Conservation (phyloP, 495 filamentous ascomycete species). For the Aspergillus sclerotioniger region DNA sequence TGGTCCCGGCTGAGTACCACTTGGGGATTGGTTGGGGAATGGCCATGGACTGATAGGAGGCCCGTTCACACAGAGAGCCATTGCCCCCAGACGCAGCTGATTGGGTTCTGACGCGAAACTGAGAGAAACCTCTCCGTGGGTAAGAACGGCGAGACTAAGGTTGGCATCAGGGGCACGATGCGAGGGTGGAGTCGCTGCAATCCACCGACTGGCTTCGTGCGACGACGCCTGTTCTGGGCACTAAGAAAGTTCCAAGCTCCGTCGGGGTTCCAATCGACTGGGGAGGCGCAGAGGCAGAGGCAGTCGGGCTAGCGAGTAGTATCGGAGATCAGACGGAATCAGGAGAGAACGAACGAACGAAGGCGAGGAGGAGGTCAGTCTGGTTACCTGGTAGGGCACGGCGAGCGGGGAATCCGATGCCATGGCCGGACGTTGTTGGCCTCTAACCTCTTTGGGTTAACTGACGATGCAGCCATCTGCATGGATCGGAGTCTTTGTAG, state of each 20-base stretch:
- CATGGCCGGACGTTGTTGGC: background rate
- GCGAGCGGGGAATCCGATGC: background rate
- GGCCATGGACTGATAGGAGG: constrained; percentile 7
- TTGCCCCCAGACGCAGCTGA: constrained; percentile 12
- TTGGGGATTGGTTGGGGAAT: constrained; percentile 3
- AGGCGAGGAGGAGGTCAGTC: background rate
- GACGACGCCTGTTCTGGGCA: background rate
- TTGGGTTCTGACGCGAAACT: constrained; percentile 11
- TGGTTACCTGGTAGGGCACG: background rate
- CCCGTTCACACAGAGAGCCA: constrained; percentile 18
- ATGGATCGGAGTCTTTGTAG: background rate
- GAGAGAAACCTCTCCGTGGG: background rate
- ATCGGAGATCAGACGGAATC: background rate
- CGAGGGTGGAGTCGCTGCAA: background rate
- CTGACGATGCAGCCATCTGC: background rate
- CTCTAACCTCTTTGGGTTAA: background rate
- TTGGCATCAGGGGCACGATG: constrained; percentile 21
- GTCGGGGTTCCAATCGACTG: constrained; percentile 7
- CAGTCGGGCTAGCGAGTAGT: background rate
- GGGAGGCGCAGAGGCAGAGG: background rate
- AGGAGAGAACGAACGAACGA: background rate
- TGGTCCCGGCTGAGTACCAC: background rate
- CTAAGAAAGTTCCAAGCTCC: constrained; percentile 4
- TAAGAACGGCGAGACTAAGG: constrained; percentile 13
- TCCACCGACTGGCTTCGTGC: constrained; percentile 2